Base-by-base conservation (phyloP, 306 rosid species). In the Spatholobus suberectus region DNA sequence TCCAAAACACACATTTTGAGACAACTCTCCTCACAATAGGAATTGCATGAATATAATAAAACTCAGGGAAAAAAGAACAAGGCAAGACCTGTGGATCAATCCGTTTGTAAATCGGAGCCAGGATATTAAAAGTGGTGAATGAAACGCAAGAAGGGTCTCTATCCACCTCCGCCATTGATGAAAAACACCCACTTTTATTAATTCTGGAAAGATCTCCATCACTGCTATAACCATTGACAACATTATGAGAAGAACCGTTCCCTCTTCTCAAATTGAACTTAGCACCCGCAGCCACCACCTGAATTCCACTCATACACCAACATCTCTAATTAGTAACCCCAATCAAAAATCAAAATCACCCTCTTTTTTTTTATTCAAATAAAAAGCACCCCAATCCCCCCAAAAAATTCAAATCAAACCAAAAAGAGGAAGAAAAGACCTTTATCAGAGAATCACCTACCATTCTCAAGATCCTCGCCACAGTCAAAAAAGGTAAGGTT, bases 71-170 rank as follows among this genome's bases (percentile, higher is more conserved):
- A 38, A 17, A 5, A 76, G 32, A 44, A 70, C 52, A 34, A 35
- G n/a, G 90, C 89, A 21, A n/a, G 32, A 95, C 98, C 97, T 90
- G 88, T 26, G 86, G 97, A n/a, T 93, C 97, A 55, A 91, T n/a
- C 54, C 98, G 87, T 77, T 94, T 94, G 91, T 89, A 93, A 68
- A 90, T 95, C 15, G 97, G 97, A 63, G 97, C 97, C 73, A 93
- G 81, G 40, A 95, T 92, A 51, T 94, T 94, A 88, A 94, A 94
- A 83, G 98, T 95, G 71, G 97, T 94, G 67, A 94, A 94, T 11
- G 96, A 92, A 59, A 91, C 79, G 18, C 84, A 84, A 1, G 87
- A 86, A 73, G 81, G 41, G 52, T 81, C 87, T 83, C 86, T 76
- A 21, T 68, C 87, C 38, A 80, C 74, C 38, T 86, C 92, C 15